phyloP scores from a whole-genome alignment of 2,329 filamentous ascomycete species.

The Stagonosporopsis tanaceti region DNA sequence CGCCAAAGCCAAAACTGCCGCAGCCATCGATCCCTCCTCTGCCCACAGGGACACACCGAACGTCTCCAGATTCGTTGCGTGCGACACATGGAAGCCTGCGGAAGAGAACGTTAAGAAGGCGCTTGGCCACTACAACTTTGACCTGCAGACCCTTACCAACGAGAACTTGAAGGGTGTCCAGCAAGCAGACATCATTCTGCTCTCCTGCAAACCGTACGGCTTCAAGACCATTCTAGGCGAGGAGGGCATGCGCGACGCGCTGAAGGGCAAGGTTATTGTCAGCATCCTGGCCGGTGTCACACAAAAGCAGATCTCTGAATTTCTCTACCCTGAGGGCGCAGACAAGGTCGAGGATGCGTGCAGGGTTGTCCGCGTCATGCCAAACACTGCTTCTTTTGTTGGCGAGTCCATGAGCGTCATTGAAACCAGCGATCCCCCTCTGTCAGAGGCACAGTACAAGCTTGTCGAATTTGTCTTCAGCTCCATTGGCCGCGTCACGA shows the following conservation, averaged over 20 bases:
- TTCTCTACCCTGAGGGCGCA: constrained; percentile 65
- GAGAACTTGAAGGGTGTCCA: constrained; percentile 74
- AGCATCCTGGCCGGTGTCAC: constrained; percentile 82
- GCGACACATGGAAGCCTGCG: constrained; percentile 74
- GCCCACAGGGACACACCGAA: constrained; percentile 49
- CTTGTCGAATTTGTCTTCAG: constrained; percentile 81
- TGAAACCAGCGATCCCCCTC: constrained; percentile 66
- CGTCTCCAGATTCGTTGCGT: constrained; percentile 81
- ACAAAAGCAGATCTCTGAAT: constrained; percentile 70
- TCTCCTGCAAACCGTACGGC: constrained; percentile 83
- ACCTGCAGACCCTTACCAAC: constrained; percentile 73
- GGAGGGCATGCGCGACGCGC: constrained; percentile 73
- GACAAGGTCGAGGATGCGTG: constrained; percentile 57
- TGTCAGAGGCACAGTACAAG: constrained; percentile 60
- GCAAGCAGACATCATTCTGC: constrained; percentile 75
- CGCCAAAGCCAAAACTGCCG: constrained; percentile 50
- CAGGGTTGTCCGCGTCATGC: constrained; percentile 79
- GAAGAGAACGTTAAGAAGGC: constrained; percentile 73
- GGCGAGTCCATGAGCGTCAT: constrained; percentile 84
- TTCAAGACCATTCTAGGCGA: constrained; percentile 72
- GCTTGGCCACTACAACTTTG: constrained; percentile 68
- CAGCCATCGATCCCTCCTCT: constrained; percentile 51
- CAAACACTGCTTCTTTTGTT: constrained; percentile 82
- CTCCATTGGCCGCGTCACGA: constrained; percentile 74
- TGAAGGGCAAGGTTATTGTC: constrained; percentile 81